Conservation (phyloP, 352 stramenopile species). For the Pythium guiyangense region DNA sequence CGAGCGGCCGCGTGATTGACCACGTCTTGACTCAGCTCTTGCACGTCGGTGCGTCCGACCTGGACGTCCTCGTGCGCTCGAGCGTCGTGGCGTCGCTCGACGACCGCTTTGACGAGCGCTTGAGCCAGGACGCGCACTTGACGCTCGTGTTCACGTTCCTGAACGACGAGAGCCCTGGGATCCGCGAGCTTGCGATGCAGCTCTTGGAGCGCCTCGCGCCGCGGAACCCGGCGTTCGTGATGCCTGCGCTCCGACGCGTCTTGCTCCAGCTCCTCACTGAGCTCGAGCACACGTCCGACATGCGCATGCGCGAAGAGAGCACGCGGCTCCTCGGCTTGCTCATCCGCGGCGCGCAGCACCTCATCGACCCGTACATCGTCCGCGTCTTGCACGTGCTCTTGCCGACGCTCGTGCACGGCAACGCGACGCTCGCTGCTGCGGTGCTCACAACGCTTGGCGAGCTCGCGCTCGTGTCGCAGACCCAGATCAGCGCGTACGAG, state of each 20-base stretch:
- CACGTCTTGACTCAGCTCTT: conserved; percentile 91
- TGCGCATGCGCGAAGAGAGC: conserved; percentile 84
- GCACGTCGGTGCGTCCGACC: conserved; percentile 91
- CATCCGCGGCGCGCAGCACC: conserved; percentile 80
- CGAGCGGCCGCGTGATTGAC: conserved; percentile 90
- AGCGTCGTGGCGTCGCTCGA: conserved; percentile 94
- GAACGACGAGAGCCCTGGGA: conserved; percentile 89
- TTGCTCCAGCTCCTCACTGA: conserved; percentile 95
- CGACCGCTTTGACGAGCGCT: conserved; percentile 89
- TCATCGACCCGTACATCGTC: conserved; percentile 84
- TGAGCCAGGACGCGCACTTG: conserved; percentile 93
- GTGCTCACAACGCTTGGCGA: conserved; percentile 87
- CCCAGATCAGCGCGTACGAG: conserved; percentile 91
- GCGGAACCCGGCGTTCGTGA: conserved; percentile 94
- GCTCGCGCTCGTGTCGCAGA: conserved; percentile 88
- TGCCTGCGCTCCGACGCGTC: conserved; percentile 92
- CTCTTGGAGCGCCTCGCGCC: conserved; percentile 92
- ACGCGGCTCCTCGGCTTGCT: conserved; percentile 82
- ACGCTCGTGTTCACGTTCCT: conserved; percentile 93
- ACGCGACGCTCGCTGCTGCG: conserved; percentile 76
- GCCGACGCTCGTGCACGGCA: conserved; percentile 84
- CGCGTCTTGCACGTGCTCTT: conserved; percentile 68
- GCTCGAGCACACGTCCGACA: conserved; percentile 90
- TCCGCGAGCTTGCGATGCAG: conserved; percentile 89
- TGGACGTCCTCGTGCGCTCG: conserved; percentile 85